These are phyloP conservation scores for Apiospora kogelbergensis DNA, from an alignment of 2,329 filamentous ascomycete species.

Conservation along the genomic window DNA sequence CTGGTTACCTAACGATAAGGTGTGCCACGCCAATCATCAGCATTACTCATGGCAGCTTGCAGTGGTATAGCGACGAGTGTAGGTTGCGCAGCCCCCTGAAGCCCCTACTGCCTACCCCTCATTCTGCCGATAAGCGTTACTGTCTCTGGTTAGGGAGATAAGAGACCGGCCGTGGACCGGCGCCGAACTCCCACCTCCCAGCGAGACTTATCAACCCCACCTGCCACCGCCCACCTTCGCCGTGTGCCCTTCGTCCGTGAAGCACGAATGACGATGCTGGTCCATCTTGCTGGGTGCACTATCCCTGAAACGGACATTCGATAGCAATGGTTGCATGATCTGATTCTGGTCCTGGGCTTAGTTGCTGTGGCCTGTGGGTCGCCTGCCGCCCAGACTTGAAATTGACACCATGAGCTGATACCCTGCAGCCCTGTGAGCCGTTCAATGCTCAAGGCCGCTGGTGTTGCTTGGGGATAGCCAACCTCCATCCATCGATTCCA, in stretches of 20 bases:
- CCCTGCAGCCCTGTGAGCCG: background rate
- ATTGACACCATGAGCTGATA: background rate
- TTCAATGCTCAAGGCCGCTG: background rate
- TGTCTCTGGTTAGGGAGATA: background rate
- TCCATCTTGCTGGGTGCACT: background rate
- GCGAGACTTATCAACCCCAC: background rate
- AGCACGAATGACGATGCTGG: background rate
- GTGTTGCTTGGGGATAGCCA: background rate
- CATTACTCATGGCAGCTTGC: background rate
- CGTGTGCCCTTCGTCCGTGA: background rate
- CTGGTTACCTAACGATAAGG: background rate
- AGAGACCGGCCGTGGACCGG: background rate
- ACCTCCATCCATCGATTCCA: background rate
- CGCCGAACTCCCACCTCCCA: background rate
- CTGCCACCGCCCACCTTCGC: too few relatives aligned
- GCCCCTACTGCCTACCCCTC: background rate
- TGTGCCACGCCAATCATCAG: background rate
- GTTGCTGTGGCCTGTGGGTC: background rate
- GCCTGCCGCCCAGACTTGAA: background rate
- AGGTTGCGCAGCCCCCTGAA: background rate
- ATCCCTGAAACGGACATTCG: background rate
- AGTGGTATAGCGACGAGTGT: background rate
- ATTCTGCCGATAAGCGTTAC: background rate
- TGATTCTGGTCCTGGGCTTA: background rate
- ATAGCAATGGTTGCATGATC: background rate